Percentiles rank a stretch among this genome's conserved stretches.
Evolutionary conservation across 2,329 filamentous ascomycete species (phyloP).

Genomic region (Elsinoe necatrix): DNA sequence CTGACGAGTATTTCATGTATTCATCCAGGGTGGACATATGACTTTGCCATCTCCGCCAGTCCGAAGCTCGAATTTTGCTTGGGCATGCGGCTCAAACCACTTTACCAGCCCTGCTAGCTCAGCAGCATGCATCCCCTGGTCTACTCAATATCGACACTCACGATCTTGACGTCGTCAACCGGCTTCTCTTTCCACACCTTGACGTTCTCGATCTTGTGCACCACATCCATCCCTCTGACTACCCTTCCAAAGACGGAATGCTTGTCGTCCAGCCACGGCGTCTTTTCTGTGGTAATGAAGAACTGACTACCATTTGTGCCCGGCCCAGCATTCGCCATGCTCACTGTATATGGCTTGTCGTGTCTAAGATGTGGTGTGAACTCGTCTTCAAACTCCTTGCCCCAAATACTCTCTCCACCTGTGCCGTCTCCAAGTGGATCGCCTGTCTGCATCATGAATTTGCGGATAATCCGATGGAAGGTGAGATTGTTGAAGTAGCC

Average conservation of each 20-base stretch:
- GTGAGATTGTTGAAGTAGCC: conserved; percentile 97
- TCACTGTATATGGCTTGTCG: conserved; percentile 91
- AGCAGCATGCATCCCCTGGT: not conserved
- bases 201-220: conserved; percentile 90
- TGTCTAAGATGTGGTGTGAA: conserved; percentile 76
- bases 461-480: conserved; percentile 93
- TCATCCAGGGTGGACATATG: not conserved
- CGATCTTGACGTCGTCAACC: conserved; percentile 93
- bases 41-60: not conserved
- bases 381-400: conserved; percentile 85
- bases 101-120: not conserved
- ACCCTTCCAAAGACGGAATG: conserved; percentile 94
- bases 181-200: conserved; percentile 87
- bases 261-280: conserved; percentile 91
- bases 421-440: conserved; percentile 84
- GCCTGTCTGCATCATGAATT: conserved; percentile 94
- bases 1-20: not conserved
- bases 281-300: conserved; percentile 96
- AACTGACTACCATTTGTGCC: conserved; percentile 96
- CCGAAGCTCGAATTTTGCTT: conserved; percentile 1
- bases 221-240: conserved; percentile 82
- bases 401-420: conserved; percentile 87
- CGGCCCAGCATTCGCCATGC: conserved; percentile 95
- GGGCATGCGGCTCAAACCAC: not conserved
- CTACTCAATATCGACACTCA: conserved; percentile 57